Evolutionary conservation across 1,284 basidiomycete genomes (phyloP).

Genomic region (Mycena sp.): DNA sequence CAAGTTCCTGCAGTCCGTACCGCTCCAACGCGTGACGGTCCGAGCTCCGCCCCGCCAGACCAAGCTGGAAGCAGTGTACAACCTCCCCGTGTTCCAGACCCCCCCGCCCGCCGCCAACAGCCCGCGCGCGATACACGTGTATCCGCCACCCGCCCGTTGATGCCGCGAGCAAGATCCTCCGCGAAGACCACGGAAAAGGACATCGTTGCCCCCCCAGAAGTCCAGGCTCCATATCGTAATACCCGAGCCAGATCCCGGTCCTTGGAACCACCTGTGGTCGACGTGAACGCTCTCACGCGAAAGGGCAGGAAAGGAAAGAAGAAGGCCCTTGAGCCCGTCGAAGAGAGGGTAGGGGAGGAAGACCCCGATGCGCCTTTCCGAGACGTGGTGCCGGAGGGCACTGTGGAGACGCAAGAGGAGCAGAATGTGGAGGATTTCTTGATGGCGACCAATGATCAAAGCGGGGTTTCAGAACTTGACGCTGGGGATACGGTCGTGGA

Average conservation of each 20-base stretch:
- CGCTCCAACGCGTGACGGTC: neutral
- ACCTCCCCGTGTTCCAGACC: neutral
- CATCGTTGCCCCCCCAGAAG: no score
- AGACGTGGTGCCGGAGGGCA: neutral
- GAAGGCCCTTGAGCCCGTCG: conserved; percentile 21
- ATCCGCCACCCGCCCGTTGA: neutral
- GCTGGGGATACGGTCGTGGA: conserved; percentile 31
- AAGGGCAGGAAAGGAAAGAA: conserved; percentile 22
- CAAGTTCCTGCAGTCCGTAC: conserved; percentile 15
- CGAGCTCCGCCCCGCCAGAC: neutral
- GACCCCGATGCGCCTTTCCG: conserved; percentile 24
- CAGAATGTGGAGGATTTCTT: conserved; percentile 19
- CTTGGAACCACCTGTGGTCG: conserved; percentile 29
- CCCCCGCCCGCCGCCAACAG: neutral
- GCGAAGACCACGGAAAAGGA: no score
- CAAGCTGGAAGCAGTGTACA: neutral
- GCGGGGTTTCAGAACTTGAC: conserved; percentile 21
- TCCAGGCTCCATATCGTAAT: conserved; percentile 5
- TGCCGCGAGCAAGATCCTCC: no score
- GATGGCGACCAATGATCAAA: conserved; percentile 12
- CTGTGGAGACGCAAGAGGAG: conserved; percentile 24
- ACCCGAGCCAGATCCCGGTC: conserved; percentile 33
- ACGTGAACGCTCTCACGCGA: conserved; percentile 6
- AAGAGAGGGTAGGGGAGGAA: conserved; percentile 32
- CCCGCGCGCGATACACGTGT: neutral